Conservation (phyloP, 306 rosid genomes). For the Quercus suber region DNA sequence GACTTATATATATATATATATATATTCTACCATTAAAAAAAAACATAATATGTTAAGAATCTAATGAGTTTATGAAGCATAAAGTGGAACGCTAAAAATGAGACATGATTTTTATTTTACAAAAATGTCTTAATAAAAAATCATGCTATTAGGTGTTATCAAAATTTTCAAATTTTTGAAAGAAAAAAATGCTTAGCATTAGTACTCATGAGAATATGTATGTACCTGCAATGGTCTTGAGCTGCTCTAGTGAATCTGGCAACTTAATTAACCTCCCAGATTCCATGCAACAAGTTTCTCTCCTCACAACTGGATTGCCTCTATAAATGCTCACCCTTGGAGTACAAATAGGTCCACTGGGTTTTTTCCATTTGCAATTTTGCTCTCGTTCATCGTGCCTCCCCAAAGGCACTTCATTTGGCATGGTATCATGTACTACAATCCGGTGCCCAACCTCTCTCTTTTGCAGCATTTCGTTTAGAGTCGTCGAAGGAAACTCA, state of each 20-base stretch:
- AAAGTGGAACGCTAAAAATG: no score
- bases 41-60: no score
- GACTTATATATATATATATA: no score
- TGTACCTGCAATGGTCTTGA: slow-evolving; percentile 72
- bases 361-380: slow-evolving; percentile 25
- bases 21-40: no score
- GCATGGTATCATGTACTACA: slow-evolving; percentile 32
- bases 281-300: slow-evolving; percentile 41
- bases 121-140: no score
- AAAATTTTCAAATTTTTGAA: no score
- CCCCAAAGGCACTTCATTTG: slow-evolving; percentile 24
- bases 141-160: no score
- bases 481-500: slow-evolving; percentile 34
- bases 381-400: slow-evolving; percentile 38
- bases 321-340: slow-evolving; percentile 69
- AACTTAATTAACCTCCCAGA: slow-evolving; percentile 74
- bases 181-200: no score
- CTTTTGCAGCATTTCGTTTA: slow-evolving; percentile 45
- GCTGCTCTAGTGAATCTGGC: slow-evolving; percentile 75
- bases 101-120: no score
- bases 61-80: no score
- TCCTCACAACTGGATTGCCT: slow-evolving; percentile 69
- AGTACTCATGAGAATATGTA: neutral
- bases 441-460: slow-evolving; percentile 61
- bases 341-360: slow-evolving; percentile 16